phyloP scores from a whole-genome alignment of 225 moss, liverwort and hornwort genomes.

The Pleurozium schreberi region DNA sequence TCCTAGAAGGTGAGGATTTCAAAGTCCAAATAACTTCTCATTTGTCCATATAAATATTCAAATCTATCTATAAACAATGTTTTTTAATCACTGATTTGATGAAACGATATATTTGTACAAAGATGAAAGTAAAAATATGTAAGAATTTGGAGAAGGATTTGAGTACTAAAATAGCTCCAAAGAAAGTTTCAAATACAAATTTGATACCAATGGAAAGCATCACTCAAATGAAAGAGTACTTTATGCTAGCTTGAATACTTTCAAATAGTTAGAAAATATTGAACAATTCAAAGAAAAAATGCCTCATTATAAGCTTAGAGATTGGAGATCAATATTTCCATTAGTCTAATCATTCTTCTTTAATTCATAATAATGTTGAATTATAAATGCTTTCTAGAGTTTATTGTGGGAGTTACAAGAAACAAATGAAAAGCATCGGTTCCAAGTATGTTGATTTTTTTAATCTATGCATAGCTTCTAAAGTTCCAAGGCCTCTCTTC shows the following conservation, averaged over 20 bases:
- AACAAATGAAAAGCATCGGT: neutral
- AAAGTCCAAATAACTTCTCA: neutral
- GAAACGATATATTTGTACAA: neutral
- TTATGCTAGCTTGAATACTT: neutral
- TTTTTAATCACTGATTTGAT: neutral
- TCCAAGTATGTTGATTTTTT: neutral
- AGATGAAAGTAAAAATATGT: neutral
- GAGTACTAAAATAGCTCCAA: accelerated
- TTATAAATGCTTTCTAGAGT: neutral
- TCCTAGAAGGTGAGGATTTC: neutral
- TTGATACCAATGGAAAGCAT: neutral
- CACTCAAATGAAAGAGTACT: neutral
- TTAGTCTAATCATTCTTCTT: neutral
- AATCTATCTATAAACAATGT: neutral
- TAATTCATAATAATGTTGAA: accelerated
- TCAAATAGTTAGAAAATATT: neutral
- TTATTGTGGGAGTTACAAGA: accelerated
- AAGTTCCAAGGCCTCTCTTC: no score
- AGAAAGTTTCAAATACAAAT: neutral
- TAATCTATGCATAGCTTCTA: no score
- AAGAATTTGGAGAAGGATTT: no score
- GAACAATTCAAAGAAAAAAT: no score
- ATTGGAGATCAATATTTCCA: neutral
- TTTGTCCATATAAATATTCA: neutral
- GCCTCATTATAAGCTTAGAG: accelerated